These are phyloP conservation scores for Niveomyces coronatus DNA, from an alignment of 2,329 filamentous ascomycete genomes.

Conservation along the genomic window DNA sequence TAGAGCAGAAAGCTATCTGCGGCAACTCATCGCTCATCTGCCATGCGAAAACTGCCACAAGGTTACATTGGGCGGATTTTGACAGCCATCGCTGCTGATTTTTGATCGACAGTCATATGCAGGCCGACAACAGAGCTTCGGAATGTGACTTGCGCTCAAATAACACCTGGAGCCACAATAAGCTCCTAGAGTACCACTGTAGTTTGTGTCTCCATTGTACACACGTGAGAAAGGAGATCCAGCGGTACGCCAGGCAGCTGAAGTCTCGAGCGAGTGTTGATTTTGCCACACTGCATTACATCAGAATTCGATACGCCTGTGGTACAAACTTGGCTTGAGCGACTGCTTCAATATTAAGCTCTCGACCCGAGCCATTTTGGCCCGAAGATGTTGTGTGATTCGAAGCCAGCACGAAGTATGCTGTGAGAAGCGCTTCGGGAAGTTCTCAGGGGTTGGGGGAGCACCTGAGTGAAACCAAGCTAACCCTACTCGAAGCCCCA, in stretches of 20 bases:
- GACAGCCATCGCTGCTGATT: not conserved
- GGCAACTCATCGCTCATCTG: not conserved
- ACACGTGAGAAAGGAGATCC: not conserved
- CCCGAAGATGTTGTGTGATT: too few species aligned
- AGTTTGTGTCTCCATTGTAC: too few species aligned
- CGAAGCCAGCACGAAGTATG: too few species aligned
- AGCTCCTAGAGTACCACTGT: too few species aligned
- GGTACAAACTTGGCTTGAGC: not conserved
- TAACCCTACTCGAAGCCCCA: not conserved
- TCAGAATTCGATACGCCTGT: not conserved
- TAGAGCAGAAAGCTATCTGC: too few species aligned
- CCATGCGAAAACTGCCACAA: not conserved
- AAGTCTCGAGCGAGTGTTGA: not conserved
- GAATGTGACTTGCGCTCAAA: conserved; percentile 2
- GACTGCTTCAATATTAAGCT: too few species aligned
- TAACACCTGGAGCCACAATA: not conserved
- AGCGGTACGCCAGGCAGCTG: not conserved
- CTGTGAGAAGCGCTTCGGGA: too few species aligned
- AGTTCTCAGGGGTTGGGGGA: conserved; percentile 1
- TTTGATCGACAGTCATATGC: conserved; percentile 6
- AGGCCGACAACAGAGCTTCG: too few species aligned
- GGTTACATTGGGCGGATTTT: not conserved
- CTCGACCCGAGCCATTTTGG: too few species aligned
- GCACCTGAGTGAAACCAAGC: conserved; percentile 3
- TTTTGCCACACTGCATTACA: not conserved